Percentiles rank a stretch among this genome's conserved stretches.
Conservation (phyloP, 345 rosid genomes). For the Clarkia xantiana region DNA sequence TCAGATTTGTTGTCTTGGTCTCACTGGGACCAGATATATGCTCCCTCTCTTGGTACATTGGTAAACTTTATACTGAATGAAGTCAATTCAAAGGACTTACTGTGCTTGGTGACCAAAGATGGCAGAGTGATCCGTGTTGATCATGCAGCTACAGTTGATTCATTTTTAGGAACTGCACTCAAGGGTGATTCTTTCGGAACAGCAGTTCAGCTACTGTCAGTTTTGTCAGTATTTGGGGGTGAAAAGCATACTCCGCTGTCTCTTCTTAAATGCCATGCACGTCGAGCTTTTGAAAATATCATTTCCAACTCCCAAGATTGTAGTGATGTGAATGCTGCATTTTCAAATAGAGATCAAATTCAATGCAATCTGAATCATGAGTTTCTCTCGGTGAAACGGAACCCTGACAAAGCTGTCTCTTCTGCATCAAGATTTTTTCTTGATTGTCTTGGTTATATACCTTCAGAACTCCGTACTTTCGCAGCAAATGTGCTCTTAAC, state of each 20-base stretch:
- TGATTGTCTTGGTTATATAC: slow-evolving; percentile 64
- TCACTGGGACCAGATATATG: slow-evolving; percentile 74
- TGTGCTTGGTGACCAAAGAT: slow-evolving; percentile 70
- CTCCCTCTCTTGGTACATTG: slow-evolving; percentile 70
- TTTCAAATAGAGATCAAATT: slow-evolving; percentile 12
- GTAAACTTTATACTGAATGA: slow-evolving; percentile 51
- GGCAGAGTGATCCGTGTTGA: slow-evolving; percentile 70
- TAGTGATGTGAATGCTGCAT: slow-evolving; percentile 8
- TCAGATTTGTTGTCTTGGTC: slow-evolving; percentile 67
- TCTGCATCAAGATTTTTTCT: slow-evolving; percentile 47
- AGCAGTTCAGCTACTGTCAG: slow-evolving; percentile 55
- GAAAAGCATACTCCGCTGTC: slow-evolving; percentile 48
- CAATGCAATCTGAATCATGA: slow-evolving; percentile 13
- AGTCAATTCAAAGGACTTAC: slow-evolving; percentile 44
- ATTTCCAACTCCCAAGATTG: slow-evolving; percentile 26
- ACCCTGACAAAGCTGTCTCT: not conserved
- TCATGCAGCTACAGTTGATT: slow-evolving; percentile 56
- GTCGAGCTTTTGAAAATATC: slow-evolving; percentile 56
- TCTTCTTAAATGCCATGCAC: slow-evolving; percentile 58
- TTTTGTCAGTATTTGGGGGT: slow-evolving; percentile 60
- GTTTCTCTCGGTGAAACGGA: slow-evolving; percentile 17
- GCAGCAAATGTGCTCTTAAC: slow-evolving; percentile 62
- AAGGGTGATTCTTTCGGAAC: slow-evolving; percentile 59
- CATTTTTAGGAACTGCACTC: slow-evolving; percentile 71
- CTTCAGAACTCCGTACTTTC: slow-evolving; percentile 60